These are phyloP conservation scores for Datura wrightii DNA, from an alignment of 257 asterid species.

Conservation along the genomic window DNA sequence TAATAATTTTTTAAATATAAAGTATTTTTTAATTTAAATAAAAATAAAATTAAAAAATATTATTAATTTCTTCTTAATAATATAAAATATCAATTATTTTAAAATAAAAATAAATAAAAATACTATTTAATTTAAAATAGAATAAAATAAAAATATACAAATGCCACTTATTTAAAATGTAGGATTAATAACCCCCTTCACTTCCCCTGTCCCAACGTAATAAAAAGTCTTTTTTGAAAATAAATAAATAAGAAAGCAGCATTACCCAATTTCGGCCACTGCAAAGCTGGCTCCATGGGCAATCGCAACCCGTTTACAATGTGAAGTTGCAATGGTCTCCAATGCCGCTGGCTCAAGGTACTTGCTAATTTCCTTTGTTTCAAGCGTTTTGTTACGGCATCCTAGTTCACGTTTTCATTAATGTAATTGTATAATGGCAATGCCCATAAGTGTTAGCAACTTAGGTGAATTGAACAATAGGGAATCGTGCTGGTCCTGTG, in stretches of 20 bases:
- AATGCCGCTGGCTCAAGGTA: background rate
- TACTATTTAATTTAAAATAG: too few relatives aligned
- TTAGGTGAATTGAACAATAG: conserved; percentile 8
- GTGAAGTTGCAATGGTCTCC: background rate
- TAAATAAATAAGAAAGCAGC: background rate
- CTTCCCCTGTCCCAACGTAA: too few relatives aligned
- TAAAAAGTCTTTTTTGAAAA: background rate
- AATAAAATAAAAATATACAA: too few relatives aligned
- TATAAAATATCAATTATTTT: too few relatives aligned
- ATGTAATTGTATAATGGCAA: background rate
- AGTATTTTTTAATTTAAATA: too few relatives aligned
- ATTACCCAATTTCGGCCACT: background rate
- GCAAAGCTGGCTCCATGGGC: background rate
- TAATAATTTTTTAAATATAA: too few relatives aligned
- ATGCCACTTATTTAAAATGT: too few relatives aligned
- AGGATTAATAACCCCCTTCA: too few relatives aligned
- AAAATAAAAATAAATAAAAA: too few relatives aligned
- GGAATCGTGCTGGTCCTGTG: background rate
- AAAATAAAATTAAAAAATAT: too few relatives aligned
- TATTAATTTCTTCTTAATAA: too few relatives aligned
- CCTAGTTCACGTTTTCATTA: background rate
- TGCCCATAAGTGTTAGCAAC: background rate
- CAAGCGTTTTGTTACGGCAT: background rate
- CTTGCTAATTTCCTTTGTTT: background rate
- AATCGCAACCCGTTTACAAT: background rate